phyloP scores from a whole-genome alignment of 2,329 filamentous ascomycete genomes.

The Fusarium heterosporum region DNA sequence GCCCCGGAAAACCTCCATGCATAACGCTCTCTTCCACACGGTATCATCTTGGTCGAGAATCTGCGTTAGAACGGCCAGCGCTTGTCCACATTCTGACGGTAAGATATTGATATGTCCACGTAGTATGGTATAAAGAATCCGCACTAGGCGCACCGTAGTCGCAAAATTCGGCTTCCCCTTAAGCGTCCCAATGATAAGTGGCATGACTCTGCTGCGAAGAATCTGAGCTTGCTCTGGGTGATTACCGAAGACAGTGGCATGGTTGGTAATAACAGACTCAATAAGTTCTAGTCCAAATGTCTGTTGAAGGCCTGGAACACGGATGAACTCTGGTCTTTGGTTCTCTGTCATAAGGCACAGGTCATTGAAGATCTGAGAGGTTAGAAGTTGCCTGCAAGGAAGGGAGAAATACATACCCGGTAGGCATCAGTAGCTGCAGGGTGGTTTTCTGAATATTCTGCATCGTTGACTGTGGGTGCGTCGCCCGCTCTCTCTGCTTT shows the following conservation, averaged over 20 bases:
- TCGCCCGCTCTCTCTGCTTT: constrained; percentile 59
- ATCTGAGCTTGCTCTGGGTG: constrained; percentile 86
- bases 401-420: constrained; percentile 60
- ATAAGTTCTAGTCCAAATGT: constrained; percentile 92
- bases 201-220: constrained; percentile 81
- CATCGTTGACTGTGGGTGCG: constrained; percentile 69
- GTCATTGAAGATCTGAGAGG: constrained; percentile 81
- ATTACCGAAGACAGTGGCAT: constrained; percentile 80
- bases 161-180: constrained; percentile 84
- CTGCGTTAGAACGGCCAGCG: constrained; percentile 83
- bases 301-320: constrained; percentile 80
- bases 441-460: constrained; percentile 73
- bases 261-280: constrained; percentile 88
- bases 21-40: constrained; percentile 88
- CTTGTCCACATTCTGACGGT: constrained; percentile 83
- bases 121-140: constrained; percentile 85
- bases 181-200: constrained; percentile 81
- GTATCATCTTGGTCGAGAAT: constrained; percentile 87
- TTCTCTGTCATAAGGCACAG: constrained; percentile 89
- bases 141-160: constrained; percentile 82
- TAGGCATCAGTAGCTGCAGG: constrained; percentile 88
- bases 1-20: constrained; percentile 89
- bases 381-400: constrained; percentile 15
- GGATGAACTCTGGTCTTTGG: constrained; percentile 83
- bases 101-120: constrained; percentile 81